A percentile compares a stretch with the other conserved stretches of the same genome.
phyloP scores from a whole-genome alignment of 2,329 filamentous ascomycete genomes.

The Ciborinia camelliae region DNA sequence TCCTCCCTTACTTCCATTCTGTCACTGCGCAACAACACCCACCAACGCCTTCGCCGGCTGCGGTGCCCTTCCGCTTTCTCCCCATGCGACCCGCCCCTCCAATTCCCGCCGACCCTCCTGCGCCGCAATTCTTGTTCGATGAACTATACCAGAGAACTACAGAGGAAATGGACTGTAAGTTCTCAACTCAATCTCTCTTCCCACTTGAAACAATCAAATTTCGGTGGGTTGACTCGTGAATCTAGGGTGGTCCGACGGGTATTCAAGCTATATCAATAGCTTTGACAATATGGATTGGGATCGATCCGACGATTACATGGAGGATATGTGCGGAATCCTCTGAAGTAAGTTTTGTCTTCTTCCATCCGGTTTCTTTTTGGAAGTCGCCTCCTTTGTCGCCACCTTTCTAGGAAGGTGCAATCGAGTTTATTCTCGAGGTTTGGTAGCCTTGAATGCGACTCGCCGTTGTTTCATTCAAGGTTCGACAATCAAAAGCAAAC shows the following conservation, averaged over 20 bases:
- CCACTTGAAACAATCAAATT: not conserved
- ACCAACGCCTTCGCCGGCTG: not conserved
- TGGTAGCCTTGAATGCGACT: not conserved
- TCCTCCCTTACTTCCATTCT: not conserved
- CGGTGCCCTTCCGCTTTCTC: not conserved
- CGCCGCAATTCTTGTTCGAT: not conserved
- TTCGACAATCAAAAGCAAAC: not conserved
- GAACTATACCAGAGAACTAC: not conserved
- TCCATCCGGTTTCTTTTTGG: not conserved
- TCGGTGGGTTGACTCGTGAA: not conserved
- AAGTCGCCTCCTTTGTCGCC: not conserved
- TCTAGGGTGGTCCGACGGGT: not conserved
- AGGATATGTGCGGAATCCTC: not conserved
- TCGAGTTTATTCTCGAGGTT: not conserved
- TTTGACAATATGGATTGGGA: slow-evolving; percentile 3
- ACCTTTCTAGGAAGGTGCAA: not conserved
- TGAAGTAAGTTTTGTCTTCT: not conserved
- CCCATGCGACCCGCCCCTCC: not conserved
- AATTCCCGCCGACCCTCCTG: not conserved
- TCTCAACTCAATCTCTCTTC: not conserved
- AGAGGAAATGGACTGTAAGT: slow-evolving; percentile 9
- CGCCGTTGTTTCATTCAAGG: not conserved
- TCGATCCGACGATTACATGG: not conserved
- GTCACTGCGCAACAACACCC: not conserved
- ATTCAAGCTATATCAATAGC: not conserved